Evolutionary conservation across 306 rosid species (phyloP).

Genomic region (Prunus mira): DNA sequence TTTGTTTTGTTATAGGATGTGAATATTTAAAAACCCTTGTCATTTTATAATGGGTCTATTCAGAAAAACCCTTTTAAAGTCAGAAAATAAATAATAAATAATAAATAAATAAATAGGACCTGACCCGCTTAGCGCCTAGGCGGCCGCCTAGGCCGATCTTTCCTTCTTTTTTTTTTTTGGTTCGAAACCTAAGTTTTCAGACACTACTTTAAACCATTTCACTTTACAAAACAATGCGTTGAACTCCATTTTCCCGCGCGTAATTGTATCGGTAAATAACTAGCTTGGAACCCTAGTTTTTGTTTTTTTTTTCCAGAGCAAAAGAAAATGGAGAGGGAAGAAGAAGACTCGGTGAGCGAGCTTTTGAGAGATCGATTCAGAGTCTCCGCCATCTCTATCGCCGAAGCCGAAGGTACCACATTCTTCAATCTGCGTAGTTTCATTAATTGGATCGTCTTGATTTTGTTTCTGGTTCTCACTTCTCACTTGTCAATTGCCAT

Average conservation of each 20-base stretch:
- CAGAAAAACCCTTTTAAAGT: no score
- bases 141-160: no score
- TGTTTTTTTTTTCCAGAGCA: conserved; percentile 7
- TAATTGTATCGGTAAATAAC: background rate
- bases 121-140: no score
- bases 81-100: no score
- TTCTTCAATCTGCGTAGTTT: background rate
- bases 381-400: conserved; percentile 64
- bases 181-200: no score
- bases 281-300: conserved; percentile 1
- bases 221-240: background rate
- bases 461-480: background rate
- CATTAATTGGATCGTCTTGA: background rate
- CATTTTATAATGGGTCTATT: no score
- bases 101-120: no score
- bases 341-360: conserved; percentile 44
- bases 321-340: conserved; percentile 34
- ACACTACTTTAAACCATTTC: background rate
- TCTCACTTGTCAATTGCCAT: background rate
- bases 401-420: conserved; percentile 65
- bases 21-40: no score
- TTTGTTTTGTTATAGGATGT: no score
- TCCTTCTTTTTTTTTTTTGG: no score
- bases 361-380: conserved; percentile 69
- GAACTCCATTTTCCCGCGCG: conserved; percentile 16